Conservation (phyloP, 2,329 filamentous ascomycete species). For the Calycina herbarum region DNA sequence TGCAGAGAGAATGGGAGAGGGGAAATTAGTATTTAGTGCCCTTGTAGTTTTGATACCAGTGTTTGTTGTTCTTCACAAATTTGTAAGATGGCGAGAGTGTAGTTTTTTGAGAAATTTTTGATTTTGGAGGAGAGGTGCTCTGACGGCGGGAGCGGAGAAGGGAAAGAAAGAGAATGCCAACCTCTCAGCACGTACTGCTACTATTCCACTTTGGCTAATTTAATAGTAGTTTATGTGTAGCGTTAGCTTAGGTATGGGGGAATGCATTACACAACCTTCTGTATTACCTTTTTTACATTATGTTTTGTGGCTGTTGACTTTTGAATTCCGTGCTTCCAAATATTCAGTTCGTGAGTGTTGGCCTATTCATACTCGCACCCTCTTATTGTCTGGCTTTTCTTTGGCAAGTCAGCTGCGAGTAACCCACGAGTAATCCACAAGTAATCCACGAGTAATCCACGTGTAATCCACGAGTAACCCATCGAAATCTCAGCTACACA, state of each 20-base stretch:
- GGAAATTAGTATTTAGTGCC: background rate
- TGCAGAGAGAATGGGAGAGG: background rate
- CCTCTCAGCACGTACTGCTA: background rate
- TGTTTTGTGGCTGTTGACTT: background rate
- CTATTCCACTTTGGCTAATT: background rate
- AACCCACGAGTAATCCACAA: too few relatives aligned
- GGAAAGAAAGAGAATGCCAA: conserved; percentile 1
- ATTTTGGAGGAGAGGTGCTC: background rate
- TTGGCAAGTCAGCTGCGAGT: too few relatives aligned
- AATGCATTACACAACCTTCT: background rate
- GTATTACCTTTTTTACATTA: background rate
- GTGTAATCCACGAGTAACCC: too few relatives aligned
- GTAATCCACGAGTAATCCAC: too few relatives aligned
- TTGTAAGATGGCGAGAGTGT: conserved; percentile 1
- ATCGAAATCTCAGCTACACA: too few relatives aligned
- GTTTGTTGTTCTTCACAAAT: conserved; percentile 1
- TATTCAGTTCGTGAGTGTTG: too few relatives aligned
- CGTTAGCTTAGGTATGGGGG: background rate
- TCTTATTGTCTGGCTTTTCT: too few relatives aligned
- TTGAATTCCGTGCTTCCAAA: too few relatives aligned
- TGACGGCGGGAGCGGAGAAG: background rate
- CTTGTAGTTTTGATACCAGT: conserved; percentile 6
- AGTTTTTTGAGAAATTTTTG: background rate
- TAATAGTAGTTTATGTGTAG: conserved; percentile 4
- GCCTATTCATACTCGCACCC: too few relatives aligned